Percentiles rank a stretch among this genome's conserved stretches.
phyloP scores from a whole-genome alignment of 345 rosid species.

The Carallia brachiata region DNA sequence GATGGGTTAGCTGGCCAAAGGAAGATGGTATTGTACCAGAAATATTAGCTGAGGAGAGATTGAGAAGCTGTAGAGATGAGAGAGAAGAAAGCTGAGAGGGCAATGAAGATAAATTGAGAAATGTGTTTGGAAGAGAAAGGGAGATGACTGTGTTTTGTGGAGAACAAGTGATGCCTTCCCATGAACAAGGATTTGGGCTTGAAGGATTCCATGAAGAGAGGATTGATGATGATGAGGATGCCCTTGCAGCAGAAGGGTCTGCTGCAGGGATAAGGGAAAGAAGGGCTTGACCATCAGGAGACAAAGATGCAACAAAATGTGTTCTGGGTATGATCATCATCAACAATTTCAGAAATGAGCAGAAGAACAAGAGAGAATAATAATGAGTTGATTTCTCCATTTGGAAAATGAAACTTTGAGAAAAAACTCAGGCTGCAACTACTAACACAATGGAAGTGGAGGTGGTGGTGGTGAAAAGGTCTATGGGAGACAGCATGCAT shows the following conservation, averaged over 20 bases:
- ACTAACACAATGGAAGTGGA: conserved; percentile 3
- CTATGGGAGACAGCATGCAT: conserved; percentile 33
- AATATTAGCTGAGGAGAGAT: conserved; percentile 82
- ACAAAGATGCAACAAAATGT: conserved; percentile 40
- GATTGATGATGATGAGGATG: conserved; percentile 50
- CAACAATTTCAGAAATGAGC: conserved; percentile 28
- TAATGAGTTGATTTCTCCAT: conserved; percentile 37
- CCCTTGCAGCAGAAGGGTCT: conserved; percentile 35
- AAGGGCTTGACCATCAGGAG: conserved; percentile 81
- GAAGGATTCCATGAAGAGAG: conserved; percentile 84
- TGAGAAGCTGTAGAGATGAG: conserved; percentile 78
- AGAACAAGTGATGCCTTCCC: conserved; percentile 90
- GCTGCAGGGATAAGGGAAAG: conserved; percentile 57
- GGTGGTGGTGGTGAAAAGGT: conserved; percentile 13
- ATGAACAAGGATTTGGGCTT: conserved; percentile 75
- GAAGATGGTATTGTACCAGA: conserved; percentile 87
- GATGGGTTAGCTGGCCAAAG: conserved; percentile 58
- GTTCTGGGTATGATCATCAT: conserved; percentile 33
- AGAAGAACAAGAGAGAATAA: conserved; percentile 28
- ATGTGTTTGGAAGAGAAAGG: conserved; percentile 68
- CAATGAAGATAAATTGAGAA: conserved; percentile 79
- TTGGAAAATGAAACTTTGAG: conserved; percentile 11
- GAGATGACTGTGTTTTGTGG: conserved; percentile 80
- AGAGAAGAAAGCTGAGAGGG: conserved; percentile 73
- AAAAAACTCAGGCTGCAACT: conserved; percentile 1